phyloP scores from a whole-genome alignment of 1,284 basidiomycete genomes.

The Neotropicomus parvogracilis region DNA sequence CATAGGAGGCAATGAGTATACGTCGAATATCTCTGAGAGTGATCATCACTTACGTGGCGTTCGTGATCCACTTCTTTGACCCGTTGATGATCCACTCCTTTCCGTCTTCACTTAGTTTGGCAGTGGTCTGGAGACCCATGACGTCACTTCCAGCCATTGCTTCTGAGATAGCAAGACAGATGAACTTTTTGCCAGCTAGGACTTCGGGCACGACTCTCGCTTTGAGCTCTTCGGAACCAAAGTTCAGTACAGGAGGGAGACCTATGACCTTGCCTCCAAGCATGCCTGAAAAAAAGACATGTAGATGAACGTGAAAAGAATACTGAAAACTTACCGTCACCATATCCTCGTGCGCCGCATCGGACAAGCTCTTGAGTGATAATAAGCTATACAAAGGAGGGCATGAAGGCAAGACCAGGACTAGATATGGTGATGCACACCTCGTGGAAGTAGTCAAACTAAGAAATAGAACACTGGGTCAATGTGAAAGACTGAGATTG shows the following conservation, averaged over 20 bases:
- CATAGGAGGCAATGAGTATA: conserved; percentile 2
- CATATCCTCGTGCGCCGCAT: conserved; percentile 73
- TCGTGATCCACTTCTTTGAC: conserved; percentile 81
- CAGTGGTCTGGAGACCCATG: conserved; percentile 76
- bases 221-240: conserved; percentile 74
- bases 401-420: conserved; percentile 1
- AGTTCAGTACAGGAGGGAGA: conserved; percentile 81
- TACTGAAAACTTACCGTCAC: conserved; percentile 39
- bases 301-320: neutral
- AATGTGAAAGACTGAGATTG: neutral
- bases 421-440: conserved; percentile 29
- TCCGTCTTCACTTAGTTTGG: conserved; percentile 80
- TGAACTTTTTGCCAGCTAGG: conserved; percentile 75
- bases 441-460: conserved; percentile 83
- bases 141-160: conserved; percentile 93
- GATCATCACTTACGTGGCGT: conserved; percentile 52
- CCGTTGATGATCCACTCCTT: conserved; percentile 85
- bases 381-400: conserved; percentile 51
- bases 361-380: conserved; percentile 85
- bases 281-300: conserved; percentile 42
- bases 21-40: neutral
- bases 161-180: conserved; percentile 81
- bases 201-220: conserved; percentile 79
- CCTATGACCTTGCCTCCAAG: conserved; percentile 76
- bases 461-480: neutral